Evolutionary conservation across 1,139 yeast species (phyloP).

Genomic region (Candida gigantensis): DNA sequence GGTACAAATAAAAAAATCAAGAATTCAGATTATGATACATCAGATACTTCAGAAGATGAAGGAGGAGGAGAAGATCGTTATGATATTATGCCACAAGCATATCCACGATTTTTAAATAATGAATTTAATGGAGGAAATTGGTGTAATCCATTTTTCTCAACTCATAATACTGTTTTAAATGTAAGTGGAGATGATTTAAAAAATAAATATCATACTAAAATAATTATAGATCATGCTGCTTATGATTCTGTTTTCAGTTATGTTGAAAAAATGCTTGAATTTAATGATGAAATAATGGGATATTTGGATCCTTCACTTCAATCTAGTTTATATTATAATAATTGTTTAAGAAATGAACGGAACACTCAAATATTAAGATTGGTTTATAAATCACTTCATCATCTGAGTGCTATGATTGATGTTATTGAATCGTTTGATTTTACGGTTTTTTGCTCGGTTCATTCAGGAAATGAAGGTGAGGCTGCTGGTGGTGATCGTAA

Average conservation of each 20-base stretch:
- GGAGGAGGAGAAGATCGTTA: slow-evolving; percentile 41
- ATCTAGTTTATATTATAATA: slow-evolving; percentile 38
- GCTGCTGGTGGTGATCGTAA: slow-evolving; percentile 10
- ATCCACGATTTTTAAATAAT: slow-evolving; percentile 65
- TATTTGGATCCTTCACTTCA: slow-evolving; percentile 40
- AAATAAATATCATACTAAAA: slow-evolving; percentile 44
- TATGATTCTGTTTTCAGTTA: slow-evolving; percentile 36
- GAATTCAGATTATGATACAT: slow-evolving; percentile 39
- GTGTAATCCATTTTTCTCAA: slow-evolving; percentile 64
- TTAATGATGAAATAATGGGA: slow-evolving; percentile 43
- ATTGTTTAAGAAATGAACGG: slow-evolving; percentile 42
- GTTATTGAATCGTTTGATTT: slow-evolving; percentile 63
- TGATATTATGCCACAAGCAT: slow-evolving; percentile 57
- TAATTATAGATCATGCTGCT: slow-evolving; percentile 53
- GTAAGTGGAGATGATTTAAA: slow-evolving; percentile 50
- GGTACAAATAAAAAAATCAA: slow-evolving; percentile 36
- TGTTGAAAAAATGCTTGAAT: slow-evolving; percentile 38
- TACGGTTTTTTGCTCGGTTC: slow-evolving; percentile 51
- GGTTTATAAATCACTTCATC: slow-evolving; percentile 53
- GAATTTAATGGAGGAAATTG: slow-evolving; percentile 75
- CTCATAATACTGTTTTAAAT: slow-evolving; percentile 39
- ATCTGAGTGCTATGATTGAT: slow-evolving; percentile 52
- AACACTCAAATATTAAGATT: slow-evolving; percentile 55
- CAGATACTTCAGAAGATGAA: slow-evolving; percentile 38
- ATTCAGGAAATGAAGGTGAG: slow-evolving; percentile 22